phyloP scores from a whole-genome alignment of 805 yeast genomes.

The Yamadazyma kitorensis region DNA sequence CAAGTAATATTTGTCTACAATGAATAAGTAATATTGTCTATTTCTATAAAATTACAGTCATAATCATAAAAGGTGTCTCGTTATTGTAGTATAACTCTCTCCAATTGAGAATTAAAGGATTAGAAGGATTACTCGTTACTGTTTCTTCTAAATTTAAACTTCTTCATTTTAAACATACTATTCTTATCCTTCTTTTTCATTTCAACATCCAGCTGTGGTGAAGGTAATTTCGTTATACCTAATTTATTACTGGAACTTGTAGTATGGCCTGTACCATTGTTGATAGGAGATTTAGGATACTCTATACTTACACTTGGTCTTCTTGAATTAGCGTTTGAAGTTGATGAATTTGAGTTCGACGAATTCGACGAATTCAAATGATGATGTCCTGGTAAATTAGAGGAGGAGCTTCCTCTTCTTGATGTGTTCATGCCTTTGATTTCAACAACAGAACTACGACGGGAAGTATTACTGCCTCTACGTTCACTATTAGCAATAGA shows the following conservation, averaged over 20 bases:
- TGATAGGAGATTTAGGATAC: constrained; percentile 15
- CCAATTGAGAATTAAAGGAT: constrained; percentile 4
- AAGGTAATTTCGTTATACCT: constrained; percentile 12
- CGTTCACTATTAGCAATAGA: not conserved
- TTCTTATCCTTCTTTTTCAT: constrained; percentile 9
- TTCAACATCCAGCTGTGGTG: constrained; percentile 17
- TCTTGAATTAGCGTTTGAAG: not conserved
- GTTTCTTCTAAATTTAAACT: constrained; percentile 30
- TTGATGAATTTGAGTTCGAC: no score
- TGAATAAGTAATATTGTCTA: not conserved
- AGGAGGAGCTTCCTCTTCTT: constrained; percentile 5
- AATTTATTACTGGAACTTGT: not conserved
- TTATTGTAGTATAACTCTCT: constrained; percentile 2
- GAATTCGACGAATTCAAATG: no score
- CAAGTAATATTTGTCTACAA: not conserved
- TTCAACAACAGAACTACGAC: constrained; percentile 3
- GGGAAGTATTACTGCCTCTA: constrained; percentile 1
- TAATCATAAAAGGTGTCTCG: not conserved
- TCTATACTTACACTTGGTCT: constrained; percentile 9
- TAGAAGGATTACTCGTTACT: constrained; percentile 21
- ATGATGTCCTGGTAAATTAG: no score
- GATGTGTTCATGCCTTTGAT: not conserved
- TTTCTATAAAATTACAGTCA: not conserved
- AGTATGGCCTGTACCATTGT: constrained; percentile 7
- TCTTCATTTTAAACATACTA: constrained; percentile 16